These are phyloP conservation scores for Vaucheria bursata DNA, from an alignment of 352 stramenopile genomes.

Conservation along the genomic window DNA sequence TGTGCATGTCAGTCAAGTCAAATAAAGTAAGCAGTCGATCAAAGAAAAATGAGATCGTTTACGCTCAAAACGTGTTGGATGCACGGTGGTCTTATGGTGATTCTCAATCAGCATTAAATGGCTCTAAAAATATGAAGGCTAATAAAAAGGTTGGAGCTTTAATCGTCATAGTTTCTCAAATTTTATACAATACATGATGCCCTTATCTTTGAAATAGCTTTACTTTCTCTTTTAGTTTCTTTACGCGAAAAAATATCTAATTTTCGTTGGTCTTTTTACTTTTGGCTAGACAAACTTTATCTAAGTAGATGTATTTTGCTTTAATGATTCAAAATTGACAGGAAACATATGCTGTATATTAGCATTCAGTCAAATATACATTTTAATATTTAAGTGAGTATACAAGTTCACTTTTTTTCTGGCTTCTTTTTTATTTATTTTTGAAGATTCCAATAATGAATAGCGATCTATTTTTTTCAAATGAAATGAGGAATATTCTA, in stretches of 20 bases:
- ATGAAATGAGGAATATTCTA: too few relatives aligned
- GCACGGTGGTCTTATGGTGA: constrained; percentile 17
- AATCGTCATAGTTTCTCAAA: neutral
- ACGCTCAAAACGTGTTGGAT: constrained; percentile 36
- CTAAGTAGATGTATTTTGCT: neutral
- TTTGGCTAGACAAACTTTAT: neutral
- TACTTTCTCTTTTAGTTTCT: neutral
- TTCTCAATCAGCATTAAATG: neutral
- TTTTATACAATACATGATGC: neutral
- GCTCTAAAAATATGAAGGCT: neutral
- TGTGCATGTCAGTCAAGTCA: neutral
- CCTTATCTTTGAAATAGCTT: neutral
- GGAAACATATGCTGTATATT: too few relatives aligned
- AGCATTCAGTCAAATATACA: too few relatives aligned
- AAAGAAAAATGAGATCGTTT: constrained; percentile 12
- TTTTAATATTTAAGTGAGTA: too few relatives aligned
- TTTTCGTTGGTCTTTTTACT: neutral
- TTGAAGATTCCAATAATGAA: too few relatives aligned
- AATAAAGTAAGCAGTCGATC: neutral
- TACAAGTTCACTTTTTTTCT: too few relatives aligned
- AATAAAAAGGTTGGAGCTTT: neutral
- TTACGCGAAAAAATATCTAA: neutral
- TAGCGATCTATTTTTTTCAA: too few relatives aligned
- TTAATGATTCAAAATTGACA: too few relatives aligned
- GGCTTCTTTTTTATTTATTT: too few relatives aligned